These are phyloP conservation scores for Biscogniauxia marginata DNA, from an alignment of 2,329 filamentous ascomycete species.

Conservation along the genomic window DNA sequence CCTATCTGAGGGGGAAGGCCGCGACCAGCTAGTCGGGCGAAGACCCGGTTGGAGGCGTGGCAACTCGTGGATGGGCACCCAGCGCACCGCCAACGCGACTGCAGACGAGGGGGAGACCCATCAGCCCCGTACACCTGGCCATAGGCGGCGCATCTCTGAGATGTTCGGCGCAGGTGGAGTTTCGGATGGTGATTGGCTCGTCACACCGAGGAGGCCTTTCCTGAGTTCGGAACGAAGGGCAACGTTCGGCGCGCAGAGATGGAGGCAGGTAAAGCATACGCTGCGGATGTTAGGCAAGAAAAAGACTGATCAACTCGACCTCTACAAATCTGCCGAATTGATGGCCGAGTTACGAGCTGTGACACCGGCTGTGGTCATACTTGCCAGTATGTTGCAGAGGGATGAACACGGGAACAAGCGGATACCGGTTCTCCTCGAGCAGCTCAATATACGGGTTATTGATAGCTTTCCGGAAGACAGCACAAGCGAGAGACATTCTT, in stretches of 20 bases:
- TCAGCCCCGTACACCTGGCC: slow-evolving; percentile 56
- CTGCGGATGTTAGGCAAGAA: slow-evolving; percentile 71
- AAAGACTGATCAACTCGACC: slow-evolving; percentile 86
- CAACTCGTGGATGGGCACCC: slow-evolving; percentile 55
- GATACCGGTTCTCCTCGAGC: slow-evolving; percentile 91
- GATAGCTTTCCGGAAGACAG: slow-evolving; percentile 72
- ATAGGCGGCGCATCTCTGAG: slow-evolving; percentile 64
- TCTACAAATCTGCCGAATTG: slow-evolving; percentile 91
- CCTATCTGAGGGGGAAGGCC: slow-evolving; percentile 73
- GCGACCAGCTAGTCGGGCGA: slow-evolving; percentile 57
- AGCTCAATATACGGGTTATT: slow-evolving; percentile 83
- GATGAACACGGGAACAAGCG: slow-evolving; percentile 95
- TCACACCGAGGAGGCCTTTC: slow-evolving; percentile 53
- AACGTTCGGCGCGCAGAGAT: slow-evolving; percentile 77
- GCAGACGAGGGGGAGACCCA: slow-evolving; percentile 52
- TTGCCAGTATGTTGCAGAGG: slow-evolving; percentile 96
- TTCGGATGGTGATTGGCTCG: slow-evolving; percentile 61
- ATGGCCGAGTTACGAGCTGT: slow-evolving; percentile 94
- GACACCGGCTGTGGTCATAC: slow-evolving; percentile 86
- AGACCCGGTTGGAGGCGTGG: slow-evolving; percentile 56
- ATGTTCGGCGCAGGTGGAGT: slow-evolving; percentile 62
- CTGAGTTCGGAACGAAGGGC: slow-evolving; percentile 66
- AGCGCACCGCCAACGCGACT: slow-evolving; percentile 48
- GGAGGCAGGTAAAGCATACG: slow-evolving; percentile 90
- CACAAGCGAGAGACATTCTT: slow-evolving; percentile 68